These are phyloP conservation scores for Solanum pinnatisectum DNA, from an alignment of 257 asterid genomes.

Conservation along the genomic window DNA sequence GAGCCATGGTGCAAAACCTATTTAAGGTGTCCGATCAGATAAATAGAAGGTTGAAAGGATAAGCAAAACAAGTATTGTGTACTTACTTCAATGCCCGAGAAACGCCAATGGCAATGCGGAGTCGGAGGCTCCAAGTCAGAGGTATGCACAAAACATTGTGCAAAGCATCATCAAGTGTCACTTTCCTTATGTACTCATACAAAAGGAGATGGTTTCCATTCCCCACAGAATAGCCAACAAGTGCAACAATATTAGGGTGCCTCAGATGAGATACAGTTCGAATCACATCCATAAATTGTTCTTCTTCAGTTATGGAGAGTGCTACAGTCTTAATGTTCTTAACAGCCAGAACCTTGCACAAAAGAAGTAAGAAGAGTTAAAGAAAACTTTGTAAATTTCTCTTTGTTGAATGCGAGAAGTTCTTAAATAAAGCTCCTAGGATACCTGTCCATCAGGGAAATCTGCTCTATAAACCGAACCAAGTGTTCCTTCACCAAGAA, in stretches of 20 bases:
- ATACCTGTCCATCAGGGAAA: conserved; percentile 75
- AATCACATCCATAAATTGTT: conserved; percentile 64
- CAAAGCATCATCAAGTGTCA: conserved; percentile 66
- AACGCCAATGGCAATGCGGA: conserved; percentile 60
- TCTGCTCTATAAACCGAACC: conserved; percentile 84
- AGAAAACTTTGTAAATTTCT: neutral
- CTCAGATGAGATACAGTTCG: conserved; percentile 53
- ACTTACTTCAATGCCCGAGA: conserved; percentile 77
- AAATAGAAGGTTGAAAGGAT: neutral
- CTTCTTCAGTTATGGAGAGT: conserved; percentile 68
- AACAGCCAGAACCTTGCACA: conserved; percentile 59
- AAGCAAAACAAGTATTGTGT: neutral
- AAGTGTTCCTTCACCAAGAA: conserved; percentile 83
- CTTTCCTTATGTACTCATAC: conserved; percentile 56
- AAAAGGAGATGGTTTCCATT: conserved; percentile 65
- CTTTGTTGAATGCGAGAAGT: neutral
- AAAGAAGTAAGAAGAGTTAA: neutral
- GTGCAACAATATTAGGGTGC: conserved; percentile 81
- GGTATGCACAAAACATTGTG: conserved; percentile 42
- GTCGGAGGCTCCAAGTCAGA: conserved; percentile 59
- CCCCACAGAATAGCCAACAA: conserved; percentile 75
- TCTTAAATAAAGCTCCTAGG: neutral
- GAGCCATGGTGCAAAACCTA: neutral
- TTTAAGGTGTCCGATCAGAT: neutral
- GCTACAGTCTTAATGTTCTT: conserved; percentile 57